Evolutionary conservation across 2,329 filamentous ascomycete species (phyloP), one percentile per base, ranked within the genome.

Genomic region (Colletotrichum sojae): DNA sequence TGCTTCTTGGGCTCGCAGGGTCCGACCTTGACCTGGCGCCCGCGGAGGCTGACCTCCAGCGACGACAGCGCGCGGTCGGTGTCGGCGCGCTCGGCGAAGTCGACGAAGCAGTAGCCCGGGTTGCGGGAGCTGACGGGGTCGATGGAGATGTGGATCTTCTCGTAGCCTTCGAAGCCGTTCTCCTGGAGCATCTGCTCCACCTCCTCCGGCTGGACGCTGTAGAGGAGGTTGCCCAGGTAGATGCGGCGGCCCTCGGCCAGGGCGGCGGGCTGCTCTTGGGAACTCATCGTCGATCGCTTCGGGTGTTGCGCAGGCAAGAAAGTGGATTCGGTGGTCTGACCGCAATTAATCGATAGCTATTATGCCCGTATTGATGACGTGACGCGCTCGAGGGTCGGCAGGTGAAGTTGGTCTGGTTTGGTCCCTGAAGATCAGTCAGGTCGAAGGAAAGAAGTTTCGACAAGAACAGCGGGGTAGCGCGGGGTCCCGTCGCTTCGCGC

Each of bases 21-120:
- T 45, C 90, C 89, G 72, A 92, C 87, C 77, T 89, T 91, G 61
- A 93, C 79, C 0, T 85, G 81, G 8, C 91, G 85, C 27, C 87
- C 87, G 15, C 87, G 83, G 39, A 93, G 80, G 13, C 83, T 79
- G 20, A 81, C 82, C 18, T 86, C 86, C 63, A 93, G 80, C 13
- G 84, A 81, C n/a, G 78, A 75, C 76, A 93, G 88, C 2, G 89
- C 89, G 2, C 78, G 77, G 5, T 87, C 83, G 3, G 91, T 91
- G 36, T 88, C 82, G 31, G 88, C 87, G 53, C 84, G 83, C 54
- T 83, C 84, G 53, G 79, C 78, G 66, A 94, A 88, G 74, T 94
- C 91, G 53, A 93, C 88, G 73, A 94, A 94, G 81, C 91, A 94
- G 80, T 93, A 93, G 45, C 90, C 91, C 0, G 91, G 91, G 76